Conservation (phyloP, 805 yeast species). For the Saccharomycopsis sp. region DNA sequence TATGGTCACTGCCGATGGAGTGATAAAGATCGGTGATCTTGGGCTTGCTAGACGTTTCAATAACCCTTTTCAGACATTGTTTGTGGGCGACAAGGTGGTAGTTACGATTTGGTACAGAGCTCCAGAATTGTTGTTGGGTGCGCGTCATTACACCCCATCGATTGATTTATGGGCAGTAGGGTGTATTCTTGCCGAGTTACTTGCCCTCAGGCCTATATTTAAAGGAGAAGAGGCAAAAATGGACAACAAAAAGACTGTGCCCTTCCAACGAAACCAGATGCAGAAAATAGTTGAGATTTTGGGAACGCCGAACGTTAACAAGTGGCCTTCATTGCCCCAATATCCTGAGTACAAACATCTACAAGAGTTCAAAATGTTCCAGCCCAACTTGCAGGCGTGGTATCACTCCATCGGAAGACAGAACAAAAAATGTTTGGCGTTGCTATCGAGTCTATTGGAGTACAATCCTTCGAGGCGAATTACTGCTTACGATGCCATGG, state of each 20-base stretch:
- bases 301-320: conserved; percentile 76
- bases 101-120: conserved; percentile 97
- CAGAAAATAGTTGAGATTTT: conserved; percentile 87
- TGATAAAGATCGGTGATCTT: conserved; percentile 92
- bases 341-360: conserved; percentile 80
- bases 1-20: conserved; percentile 85
- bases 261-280: conserved; percentile 90
- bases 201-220: conserved; percentile 85
- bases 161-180: conserved; percentile 96
- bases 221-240: conserved; percentile 97
- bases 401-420: conserved; percentile 65
- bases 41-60: conserved; percentile 87
- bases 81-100: conserved; percentile 91
- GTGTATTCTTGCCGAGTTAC: conserved; percentile 84
- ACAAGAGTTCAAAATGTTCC: conserved; percentile 51
- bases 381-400: conserved; percentile 75
- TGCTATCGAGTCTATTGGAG: conserved; percentile 57
- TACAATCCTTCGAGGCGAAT: conserved; percentile 80
- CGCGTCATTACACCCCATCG: conserved; percentile 87
- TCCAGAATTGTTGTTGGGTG: conserved; percentile 85
- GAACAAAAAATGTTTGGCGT: conserved; percentile 58
- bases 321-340: conserved; percentile 71
- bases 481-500: conserved; percentile 69
- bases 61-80: conserved; percentile 78
- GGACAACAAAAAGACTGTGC: conserved; percentile 87